Percentiles rank a stretch among this genome's conserved stretches.
phyloP scores from a whole-genome alignment of 257 asterid genomes.

The Catharanthus roseus region DNA sequence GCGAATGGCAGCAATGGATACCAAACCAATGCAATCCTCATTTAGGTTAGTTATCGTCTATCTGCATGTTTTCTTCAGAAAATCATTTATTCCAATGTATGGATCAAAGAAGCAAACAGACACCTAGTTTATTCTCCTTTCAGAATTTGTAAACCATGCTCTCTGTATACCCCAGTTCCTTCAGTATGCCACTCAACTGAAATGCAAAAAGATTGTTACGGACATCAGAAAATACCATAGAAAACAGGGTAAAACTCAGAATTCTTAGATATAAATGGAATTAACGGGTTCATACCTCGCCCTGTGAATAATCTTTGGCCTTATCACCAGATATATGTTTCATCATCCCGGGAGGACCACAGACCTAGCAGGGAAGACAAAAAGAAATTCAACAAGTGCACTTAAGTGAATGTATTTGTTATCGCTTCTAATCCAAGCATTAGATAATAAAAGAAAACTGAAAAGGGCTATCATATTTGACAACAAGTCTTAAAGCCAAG shows the following conservation, averaged over 20 bases:
- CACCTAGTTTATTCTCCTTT: slow-evolving; percentile 11
- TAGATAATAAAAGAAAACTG: neutral
- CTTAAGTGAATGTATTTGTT: neutral
- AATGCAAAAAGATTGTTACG: slow-evolving; percentile 10
- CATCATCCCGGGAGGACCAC: slow-evolving; percentile 99
- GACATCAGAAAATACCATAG: neutral
- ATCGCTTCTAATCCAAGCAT: slow-evolving; percentile 2
- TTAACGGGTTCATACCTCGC: slow-evolving; percentile 54
- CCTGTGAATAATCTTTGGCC: slow-evolving; percentile 75
- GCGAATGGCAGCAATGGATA: neutral
- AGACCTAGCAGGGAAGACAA: slow-evolving; percentile 59
- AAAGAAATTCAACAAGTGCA: no score
- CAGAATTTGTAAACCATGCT: slow-evolving; percentile 85
- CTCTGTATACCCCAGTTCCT: slow-evolving; percentile 70
- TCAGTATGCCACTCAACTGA: slow-evolving; percentile 77
- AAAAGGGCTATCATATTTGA: neutral
- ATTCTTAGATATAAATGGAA: slow-evolving; percentile 1
- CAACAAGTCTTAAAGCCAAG: neutral
- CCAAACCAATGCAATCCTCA: neutral
- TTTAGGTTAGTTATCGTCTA: neutral
- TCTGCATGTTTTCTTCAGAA: neutral
- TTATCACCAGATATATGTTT: slow-evolving; percentile 78
- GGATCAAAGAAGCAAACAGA: slow-evolving; percentile 7
- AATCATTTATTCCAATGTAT: slow-evolving; percentile 10
- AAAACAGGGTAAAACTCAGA: slow-evolving; percentile 5